Evolutionary conservation across 495 filamentous ascomycete genomes (phyloP).

Genomic region (Xylaria nigripes): DNA sequence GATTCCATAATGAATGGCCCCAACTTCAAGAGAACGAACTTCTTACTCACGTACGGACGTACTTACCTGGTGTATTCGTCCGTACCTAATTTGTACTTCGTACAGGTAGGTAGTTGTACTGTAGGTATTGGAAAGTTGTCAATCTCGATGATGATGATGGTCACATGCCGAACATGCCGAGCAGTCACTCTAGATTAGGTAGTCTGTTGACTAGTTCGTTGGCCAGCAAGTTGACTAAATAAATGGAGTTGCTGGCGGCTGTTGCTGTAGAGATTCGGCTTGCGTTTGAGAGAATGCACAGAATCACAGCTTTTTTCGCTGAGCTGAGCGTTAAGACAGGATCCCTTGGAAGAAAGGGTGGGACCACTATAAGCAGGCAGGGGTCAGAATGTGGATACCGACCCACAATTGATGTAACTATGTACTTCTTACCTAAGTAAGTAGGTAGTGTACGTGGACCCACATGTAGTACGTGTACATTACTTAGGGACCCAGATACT

Average conservation of each 20-base stretch:
- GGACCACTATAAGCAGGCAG: too few species aligned
- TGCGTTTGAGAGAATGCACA: not conserved
- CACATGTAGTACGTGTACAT: not conserved
- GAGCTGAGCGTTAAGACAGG: not conserved
- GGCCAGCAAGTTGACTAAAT: not conserved
- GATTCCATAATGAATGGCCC: too few species aligned
- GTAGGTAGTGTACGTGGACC: not conserved
- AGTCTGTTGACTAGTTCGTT: not conserved
- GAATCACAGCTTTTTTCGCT: not conserved
- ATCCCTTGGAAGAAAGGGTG: not conserved
- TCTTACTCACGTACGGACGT: not conserved
- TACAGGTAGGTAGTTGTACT: too few species aligned
- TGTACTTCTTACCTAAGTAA: too few species aligned
- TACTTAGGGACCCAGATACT: not conserved
- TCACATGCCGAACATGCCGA: not conserved
- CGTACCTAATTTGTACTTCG: too few species aligned
- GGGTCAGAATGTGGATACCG: too few species aligned
- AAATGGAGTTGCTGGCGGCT: not conserved
- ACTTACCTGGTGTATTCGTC: too few species aligned
- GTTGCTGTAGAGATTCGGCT: constrained; percentile 5
- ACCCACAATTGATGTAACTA: too few species aligned
- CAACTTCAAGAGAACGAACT: not conserved
- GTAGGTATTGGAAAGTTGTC: too few species aligned
- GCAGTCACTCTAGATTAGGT: not conserved
- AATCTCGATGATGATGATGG: too few species aligned